These are phyloP conservation scores for Chamaenerion angustifolium DNA, from an alignment of 345 rosid genomes.

Conservation along the genomic window DNA sequence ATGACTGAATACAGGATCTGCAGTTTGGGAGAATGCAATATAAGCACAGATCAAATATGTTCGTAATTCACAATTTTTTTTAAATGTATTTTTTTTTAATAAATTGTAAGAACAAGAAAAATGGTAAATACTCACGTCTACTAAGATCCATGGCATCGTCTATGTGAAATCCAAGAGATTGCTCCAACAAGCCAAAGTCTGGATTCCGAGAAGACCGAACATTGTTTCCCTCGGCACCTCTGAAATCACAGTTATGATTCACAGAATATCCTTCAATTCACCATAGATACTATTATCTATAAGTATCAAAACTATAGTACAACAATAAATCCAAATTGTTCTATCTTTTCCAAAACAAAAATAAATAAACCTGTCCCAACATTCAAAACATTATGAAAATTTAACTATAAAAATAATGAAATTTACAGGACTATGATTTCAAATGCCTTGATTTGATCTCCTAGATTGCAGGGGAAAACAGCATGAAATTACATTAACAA, in stretches of 20 bases:
- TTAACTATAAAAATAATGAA: not conserved
- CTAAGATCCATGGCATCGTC: constrained; percentile 42
- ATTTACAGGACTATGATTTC: not conserved
- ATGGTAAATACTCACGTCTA: constrained; percentile 25
- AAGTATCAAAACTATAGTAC: too few relatives aligned
- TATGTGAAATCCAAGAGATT: constrained; percentile 33
- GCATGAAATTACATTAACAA: too few relatives aligned
- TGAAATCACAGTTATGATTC: constrained; percentile 11
- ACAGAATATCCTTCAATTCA: too few relatives aligned
- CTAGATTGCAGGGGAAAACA: too few relatives aligned
- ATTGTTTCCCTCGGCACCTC: constrained; percentile 28
- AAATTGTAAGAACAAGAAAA: not conserved
- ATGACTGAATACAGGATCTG: constrained; percentile 44
- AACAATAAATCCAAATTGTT: not conserved
- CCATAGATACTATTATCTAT: too few relatives aligned
- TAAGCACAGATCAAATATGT: not conserved
- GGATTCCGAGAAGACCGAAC: constrained; percentile 27
- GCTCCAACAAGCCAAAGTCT: constrained; percentile 34
- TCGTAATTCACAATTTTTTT: too few relatives aligned
- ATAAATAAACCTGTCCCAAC: not conserved
- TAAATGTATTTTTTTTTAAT: not conserved
- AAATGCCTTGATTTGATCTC: too few relatives aligned
- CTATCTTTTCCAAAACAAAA: too few relatives aligned
- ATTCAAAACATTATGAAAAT: not conserved
- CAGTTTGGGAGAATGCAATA: constrained; percentile 5